Conservation (phyloP, 202 grass and related monocot genomes). For the Cymbopogon flexuosus region DNA sequence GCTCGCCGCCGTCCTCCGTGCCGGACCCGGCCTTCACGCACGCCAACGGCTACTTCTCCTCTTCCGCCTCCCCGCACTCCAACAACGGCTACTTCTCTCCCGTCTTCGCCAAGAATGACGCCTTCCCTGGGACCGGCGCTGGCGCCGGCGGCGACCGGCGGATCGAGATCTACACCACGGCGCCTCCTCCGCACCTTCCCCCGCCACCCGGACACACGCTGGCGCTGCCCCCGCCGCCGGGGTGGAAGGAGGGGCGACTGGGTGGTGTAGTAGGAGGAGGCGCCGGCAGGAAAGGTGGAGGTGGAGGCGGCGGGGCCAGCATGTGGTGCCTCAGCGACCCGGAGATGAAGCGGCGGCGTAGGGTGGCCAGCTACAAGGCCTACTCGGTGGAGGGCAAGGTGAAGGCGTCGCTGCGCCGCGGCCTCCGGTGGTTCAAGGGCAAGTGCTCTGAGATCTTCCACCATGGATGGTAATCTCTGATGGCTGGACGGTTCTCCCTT, state of each 20-base stretch:
- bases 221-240: constrained; percentile 41
- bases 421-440: constrained; percentile 75
- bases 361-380: constrained; percentile 82
- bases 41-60: constrained; percentile 32
- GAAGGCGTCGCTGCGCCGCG: constrained; percentile 61
- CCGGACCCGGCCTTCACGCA: constrained; percentile 37
- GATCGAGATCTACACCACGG: constrained; percentile 50
- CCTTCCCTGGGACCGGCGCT: constrained; percentile 19
- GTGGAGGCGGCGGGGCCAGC: constrained; percentile 17
- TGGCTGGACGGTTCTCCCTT: constrained; percentile 9
- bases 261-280: too few relatives aligned
- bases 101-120: constrained; percentile 15
- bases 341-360: constrained; percentile 65
- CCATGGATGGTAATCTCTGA: constrained; percentile 57
- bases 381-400: constrained; percentile 84
- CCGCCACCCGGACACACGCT: constrained; percentile 45
- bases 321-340: constrained; percentile 81
- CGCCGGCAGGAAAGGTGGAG: constrained; percentile 4
- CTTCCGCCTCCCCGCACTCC: constrained; percentile 12
- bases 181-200: constrained; percentile 15
- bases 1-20: constrained; percentile 33
- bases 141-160: constrained; percentile 20
- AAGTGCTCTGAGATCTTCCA: constrained; percentile 80
- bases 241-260: constrained; percentile 37
- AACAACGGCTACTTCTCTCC: constrained; percentile 24